These are phyloP conservation scores for Debaryomycetaceae sp. DNA, from an alignment of 1,139 yeast species.

Conservation along the genomic window DNA sequence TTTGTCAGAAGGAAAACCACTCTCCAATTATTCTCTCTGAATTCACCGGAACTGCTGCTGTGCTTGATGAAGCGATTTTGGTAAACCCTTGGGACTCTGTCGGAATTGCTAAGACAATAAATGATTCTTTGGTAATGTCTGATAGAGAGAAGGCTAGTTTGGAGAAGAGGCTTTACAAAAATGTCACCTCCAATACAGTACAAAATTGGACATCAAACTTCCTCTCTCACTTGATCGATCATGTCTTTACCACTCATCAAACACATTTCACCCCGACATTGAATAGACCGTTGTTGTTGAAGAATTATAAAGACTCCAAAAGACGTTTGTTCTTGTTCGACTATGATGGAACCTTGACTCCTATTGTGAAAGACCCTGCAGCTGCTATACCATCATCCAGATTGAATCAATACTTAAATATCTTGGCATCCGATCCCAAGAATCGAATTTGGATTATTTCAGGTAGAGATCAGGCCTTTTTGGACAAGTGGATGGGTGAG, in stretches of 20 bases:
- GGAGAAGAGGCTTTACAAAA: constrained; percentile 53
- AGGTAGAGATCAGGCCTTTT: constrained; percentile 89
- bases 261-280: constrained; percentile 78
- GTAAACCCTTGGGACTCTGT: constrained; percentile 98
- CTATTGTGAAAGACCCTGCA: constrained; percentile 95
- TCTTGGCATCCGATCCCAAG: constrained; percentile 67
- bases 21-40: constrained; percentile 86
- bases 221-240: constrained; percentile 51
- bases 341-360: constrained; percentile 95
- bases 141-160: constrained; percentile 36
- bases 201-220: constrained; percentile 78
- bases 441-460: constrained; percentile 94
- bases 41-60: constrained; percentile 88
- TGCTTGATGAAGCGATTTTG: constrained; percentile 71
- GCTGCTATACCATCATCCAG: constrained; percentile 93
- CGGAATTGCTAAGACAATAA: constrained; percentile 83
- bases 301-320: constrained; percentile 56
- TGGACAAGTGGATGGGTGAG: constrained; percentile 85
- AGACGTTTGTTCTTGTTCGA: constrained; percentile 85
- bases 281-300: constrained; percentile 64
- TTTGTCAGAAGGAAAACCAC: constrained; percentile 71
- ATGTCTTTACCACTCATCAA: constrained; percentile 41
- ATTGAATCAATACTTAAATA: constrained; percentile 56
- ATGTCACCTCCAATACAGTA: constrained; percentile 69
- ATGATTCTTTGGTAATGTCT: constrained; percentile 59